A percentile compares a stretch with the other conserved stretches of the same genome.
Evolutionary conservation across 768 basidiomycete genomes (phyloP).

Genomic region (Pulveroboletus sp.): DNA sequence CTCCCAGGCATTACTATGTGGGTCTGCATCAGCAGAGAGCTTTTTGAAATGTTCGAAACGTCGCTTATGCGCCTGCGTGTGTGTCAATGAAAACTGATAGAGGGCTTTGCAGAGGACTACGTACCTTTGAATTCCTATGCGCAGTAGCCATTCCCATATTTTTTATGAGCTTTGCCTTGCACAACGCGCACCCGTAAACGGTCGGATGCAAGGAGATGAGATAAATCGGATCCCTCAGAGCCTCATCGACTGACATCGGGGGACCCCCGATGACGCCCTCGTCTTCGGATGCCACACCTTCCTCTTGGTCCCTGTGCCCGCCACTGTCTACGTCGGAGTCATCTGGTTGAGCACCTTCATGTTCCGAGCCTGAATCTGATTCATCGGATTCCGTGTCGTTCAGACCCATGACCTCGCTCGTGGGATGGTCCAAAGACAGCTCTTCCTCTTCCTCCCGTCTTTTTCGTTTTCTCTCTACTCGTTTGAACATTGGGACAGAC

Average conservation of each 20-base stretch:
- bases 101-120: constrained; percentile 28
- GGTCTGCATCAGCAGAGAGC: constrained; percentile 37
- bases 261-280: constrained; percentile 32
- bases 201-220: constrained; percentile 51
- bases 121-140: constrained; percentile 61
- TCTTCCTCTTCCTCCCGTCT: constrained; percentile 61
- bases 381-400: constrained; percentile 76
- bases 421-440: constrained; percentile 58
- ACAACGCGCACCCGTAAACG: constrained; percentile 57
- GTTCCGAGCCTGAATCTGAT: constrained; percentile 45
- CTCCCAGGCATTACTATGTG: constrained; percentile 45
- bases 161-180: constrained; percentile 72
- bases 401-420: constrained; percentile 59
- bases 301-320: constrained; percentile 25
- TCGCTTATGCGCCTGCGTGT: constrained; percentile 56
- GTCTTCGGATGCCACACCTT: constrained; percentile 21
- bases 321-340: constrained; percentile 18
- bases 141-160: constrained; percentile 47
- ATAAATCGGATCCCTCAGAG: constrained; percentile 60
- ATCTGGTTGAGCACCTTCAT: constrained; percentile 29
- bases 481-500: constrained; percentile 61
- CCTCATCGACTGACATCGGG: constrained; percentile 52
- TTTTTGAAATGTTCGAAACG: constrained; percentile 49
- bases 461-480: constrained; percentile 61
- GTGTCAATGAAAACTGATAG: not conserved